Conservation (phyloP, 2,329 filamentous ascomycete species). For the Cladosporium sp. region DNA sequence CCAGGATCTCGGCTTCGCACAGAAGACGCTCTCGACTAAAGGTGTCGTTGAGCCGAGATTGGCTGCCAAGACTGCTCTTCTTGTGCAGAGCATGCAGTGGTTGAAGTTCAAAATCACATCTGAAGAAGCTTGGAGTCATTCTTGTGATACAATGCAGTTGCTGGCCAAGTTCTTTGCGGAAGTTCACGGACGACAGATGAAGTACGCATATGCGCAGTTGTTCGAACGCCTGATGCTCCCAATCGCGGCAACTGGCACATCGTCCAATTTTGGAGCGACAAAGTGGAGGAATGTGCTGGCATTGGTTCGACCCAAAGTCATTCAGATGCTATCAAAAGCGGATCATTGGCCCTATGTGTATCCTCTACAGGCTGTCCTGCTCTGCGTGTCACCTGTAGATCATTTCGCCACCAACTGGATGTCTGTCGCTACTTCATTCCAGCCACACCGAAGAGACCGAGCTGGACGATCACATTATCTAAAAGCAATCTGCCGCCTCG, state of each 20-base stretch:
- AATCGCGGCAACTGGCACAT: conserved; percentile 72
- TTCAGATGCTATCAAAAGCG: conserved; percentile 83
- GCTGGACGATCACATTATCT: conserved; percentile 72
- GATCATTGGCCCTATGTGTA: conserved; percentile 89
- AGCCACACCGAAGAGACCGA: conserved; percentile 80
- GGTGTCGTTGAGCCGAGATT: conserved; percentile 62
- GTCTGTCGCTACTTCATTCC: conserved; percentile 70
- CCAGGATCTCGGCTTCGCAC: conserved; percentile 70
- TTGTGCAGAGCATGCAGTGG: conserved; percentile 89
- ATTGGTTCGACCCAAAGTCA: conserved; percentile 70
- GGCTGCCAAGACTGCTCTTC: conserved; percentile 79
- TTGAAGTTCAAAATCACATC: conserved; percentile 71
- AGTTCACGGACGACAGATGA: conserved; percentile 83
- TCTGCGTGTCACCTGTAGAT: conserved; percentile 84
- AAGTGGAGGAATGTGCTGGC: conserved; percentile 86
- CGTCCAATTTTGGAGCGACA: conserved; percentile 68
- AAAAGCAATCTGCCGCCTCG: conserved; percentile 80
- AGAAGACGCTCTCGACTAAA: conserved; percentile 71
- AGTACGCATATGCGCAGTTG: conserved; percentile 90
- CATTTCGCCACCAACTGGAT: conserved; percentile 84
- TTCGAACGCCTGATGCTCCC: conserved; percentile 82
- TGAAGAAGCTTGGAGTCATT: conserved; percentile 73
- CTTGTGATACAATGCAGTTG: conserved; percentile 81
- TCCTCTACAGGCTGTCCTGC: conserved; percentile 77
- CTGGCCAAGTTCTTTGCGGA: conserved; percentile 78